Evolutionary conservation across 129 eudicot genomes (phyloP), one percentile per base, ranked within the genome.

Genomic region (Pittosporum tobira): DNA sequence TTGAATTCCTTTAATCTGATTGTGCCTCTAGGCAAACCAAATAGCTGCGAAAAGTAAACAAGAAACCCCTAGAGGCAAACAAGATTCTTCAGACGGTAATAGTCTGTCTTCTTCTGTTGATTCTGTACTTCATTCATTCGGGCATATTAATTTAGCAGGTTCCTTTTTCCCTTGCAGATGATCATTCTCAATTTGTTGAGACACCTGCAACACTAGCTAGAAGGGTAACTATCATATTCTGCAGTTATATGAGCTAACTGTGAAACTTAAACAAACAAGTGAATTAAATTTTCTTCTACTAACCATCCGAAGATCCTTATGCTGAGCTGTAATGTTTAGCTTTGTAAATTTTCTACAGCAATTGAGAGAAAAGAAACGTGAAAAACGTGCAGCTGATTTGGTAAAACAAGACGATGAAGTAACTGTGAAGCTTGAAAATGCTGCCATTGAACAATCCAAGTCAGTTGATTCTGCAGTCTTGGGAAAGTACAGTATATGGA

Each of bases 401-500:
- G 74, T 81, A 42, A 93, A 93, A 72, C 82, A 74, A 69, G 96
- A 93, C 31, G 94, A 76, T 43, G 94, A 87, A 49, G 84, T 77
- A 50, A 76, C 63, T 45, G 49, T 81, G 45, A 93, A 83, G 81
- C 99, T 93, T 68, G 99, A 93, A 76, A 93, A 76, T 73, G 94
- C 94, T 26, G 99, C 99, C 48, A 87, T 93, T 62, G 85, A 84
- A 54, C 91, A 86, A 64, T 93, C 99, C 40, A 93, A 81, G 48
- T 87, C 96, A 25, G 99, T 93, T 56, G 99, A 93, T 79, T 83
- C 99, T 42, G 94, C 99, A 31, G 80, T 93, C 37, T 53, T 93
- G 65, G 99, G 99, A 57, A 93, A 87, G 49, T 91, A 87, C 77
- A 91, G 91, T 57, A 81, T 93, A 64, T 93, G 96, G 99, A 79